Evolutionary conservation across 345 rosid genomes (phyloP), one percentile per base, ranked within the genome.

Genomic region (Citrus sp.): DNA sequence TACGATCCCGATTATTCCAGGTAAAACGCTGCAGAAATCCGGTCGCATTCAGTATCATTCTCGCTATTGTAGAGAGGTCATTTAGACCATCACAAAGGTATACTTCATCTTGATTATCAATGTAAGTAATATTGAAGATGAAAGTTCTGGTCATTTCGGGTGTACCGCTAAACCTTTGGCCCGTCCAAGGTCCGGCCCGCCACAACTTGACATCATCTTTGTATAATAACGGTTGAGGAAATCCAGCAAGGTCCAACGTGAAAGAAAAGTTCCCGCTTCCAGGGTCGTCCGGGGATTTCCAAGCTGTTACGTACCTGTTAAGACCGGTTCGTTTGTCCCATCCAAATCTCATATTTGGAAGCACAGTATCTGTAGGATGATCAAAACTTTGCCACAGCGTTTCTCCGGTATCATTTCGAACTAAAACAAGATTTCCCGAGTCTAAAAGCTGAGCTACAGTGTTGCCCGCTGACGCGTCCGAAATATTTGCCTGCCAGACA

Each of bases 381-480:
- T 94, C 89, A 80, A 91, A 92, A 49, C 97, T 91, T 78, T 92
- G 90, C 97, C 97, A 94, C 9, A 88, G 13, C 22, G 78, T 51
- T 22, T 72, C 68, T 18, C 42, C 32, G 75, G 28, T 72, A 59
- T 74, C 63, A 63, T 86, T 81, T 24, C 84, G 85, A 78, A 80
- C 64, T 34, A 91, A 75, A 21, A 89, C 87, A 28, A 92, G 90
- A 77, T 92, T 91, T 4, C 94, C 98, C 46, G 90, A 49, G 78
- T 92, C 96, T 49, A 89, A 46, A 28, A 92, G 72, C 82, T 77
- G 92, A 27, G 88, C 88, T 58, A 82, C 64, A 30, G 81, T 83
- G 30, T 77, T 80, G 22, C 49, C 55, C 4, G 72, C 67, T 21
- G 66, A 59, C 1, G 63, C 73, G 55, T 80, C 78, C 0, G 87